Conservation (phyloP, 2,329 filamentous ascomycete genomes). For the Clathrospora elynae region DNA sequence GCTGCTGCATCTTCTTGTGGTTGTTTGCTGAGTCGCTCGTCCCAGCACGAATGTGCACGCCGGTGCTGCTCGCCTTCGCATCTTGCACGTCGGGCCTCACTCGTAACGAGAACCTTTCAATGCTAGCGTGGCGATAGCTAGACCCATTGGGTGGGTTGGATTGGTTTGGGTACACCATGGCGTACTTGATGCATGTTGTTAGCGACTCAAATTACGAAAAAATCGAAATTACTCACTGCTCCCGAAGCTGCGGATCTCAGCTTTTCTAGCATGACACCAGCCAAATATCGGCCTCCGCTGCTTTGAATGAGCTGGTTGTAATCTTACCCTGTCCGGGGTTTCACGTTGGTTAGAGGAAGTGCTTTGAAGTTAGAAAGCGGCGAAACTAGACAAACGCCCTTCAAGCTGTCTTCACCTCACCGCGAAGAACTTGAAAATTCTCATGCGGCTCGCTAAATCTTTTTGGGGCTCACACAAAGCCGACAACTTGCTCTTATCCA, state of each 20-base stretch:
- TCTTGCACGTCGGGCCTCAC: neutral
- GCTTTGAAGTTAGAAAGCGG: neutral
- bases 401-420: neutral
- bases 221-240: neutral
- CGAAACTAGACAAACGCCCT: neutral
- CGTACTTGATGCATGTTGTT: neutral
- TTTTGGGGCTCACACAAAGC: neutral
- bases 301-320: neutral
- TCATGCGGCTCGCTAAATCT: neutral
- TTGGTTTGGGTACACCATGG: neutral
- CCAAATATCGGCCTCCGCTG: neutral
- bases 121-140: neutral
- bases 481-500: neutral
- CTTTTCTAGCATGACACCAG: neutral
- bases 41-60: neutral
- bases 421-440: neutral
- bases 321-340: no score
- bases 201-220: neutral
- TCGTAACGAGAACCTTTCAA: neutral
- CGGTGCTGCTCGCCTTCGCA: neutral
- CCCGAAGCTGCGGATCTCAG: neutral
- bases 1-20: neutral
- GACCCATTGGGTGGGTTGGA: neutral
- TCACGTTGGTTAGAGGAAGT: no score
- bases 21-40: neutral